Conservation (phyloP, 805 yeast genomes). For the Ogataea saltuana region DNA sequence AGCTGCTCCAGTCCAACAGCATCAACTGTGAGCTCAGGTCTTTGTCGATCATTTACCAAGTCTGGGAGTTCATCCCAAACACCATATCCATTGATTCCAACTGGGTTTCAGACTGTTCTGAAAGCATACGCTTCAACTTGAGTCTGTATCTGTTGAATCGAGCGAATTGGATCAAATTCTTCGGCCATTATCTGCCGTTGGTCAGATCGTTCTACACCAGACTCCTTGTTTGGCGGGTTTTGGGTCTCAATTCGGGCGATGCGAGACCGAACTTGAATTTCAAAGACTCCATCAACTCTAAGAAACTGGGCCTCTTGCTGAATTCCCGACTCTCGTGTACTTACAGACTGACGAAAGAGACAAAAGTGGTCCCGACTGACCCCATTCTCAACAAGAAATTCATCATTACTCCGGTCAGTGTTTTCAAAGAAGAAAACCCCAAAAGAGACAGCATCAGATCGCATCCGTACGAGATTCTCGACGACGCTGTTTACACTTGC, state of each 20-base stretch:
- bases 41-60: conserved; percentile 64
- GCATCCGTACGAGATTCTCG: conserved; percentile 64
- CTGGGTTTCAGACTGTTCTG: conserved; percentile 44
- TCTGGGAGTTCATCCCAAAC: conserved; percentile 69
- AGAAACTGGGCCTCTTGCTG: conserved; percentile 29
- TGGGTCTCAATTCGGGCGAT: conserved; percentile 34
- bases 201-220: conserved; percentile 69
- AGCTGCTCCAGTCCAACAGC: conserved; percentile 64
- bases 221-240: conserved; percentile 64
- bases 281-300: conserved; percentile 20
- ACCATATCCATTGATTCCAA: conserved; percentile 11
- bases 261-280: conserved; percentile 14
- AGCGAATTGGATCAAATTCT: conserved; percentile 53
- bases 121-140: conserved; percentile 49
- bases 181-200: conserved; percentile 80
- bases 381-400: conserved; percentile 52
- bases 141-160: conserved; percentile 55
- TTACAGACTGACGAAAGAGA: conserved; percentile 23
- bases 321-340: conserved; percentile 34
- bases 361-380: conserved; percentile 30
- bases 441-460: conserved; percentile 44
- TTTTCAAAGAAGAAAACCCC: conserved; percentile 11
- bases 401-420: conserved; percentile 39
- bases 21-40: conserved; percentile 62
- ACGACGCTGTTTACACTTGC: conserved; percentile 58